Percentiles rank a stretch among this genome's conserved stretches.
phyloP scores from a whole-genome alignment of 2,329 filamentous ascomycete species.

The Tolypocladium capitatum region DNA sequence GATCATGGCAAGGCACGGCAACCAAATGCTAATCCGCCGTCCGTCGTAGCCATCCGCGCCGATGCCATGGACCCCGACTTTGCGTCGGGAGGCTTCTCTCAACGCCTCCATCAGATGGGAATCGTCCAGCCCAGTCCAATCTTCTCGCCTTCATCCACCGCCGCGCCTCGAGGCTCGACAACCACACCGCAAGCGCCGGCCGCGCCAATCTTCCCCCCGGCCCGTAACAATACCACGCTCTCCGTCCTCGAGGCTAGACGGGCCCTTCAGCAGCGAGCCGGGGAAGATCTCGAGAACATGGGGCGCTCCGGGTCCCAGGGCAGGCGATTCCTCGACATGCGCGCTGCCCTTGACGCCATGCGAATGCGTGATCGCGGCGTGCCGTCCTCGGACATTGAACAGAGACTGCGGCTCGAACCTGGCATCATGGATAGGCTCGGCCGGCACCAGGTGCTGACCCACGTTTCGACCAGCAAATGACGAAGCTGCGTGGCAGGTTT shows the following conservation, averaged over 20 bases:
- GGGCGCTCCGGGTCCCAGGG: constrained; percentile 19
- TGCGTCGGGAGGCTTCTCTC: constrained; percentile 31
- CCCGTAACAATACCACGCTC: constrained; percentile 30
- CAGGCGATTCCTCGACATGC: constrained; percentile 33
- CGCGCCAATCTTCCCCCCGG: constrained; percentile 16
- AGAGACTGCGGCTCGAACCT: constrained; percentile 27
- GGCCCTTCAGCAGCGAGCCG: constrained; percentile 27
- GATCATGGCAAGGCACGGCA: neutral
- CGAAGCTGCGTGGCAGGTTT: neutral
- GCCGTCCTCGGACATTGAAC: constrained; percentile 29
- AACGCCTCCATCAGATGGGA: constrained; percentile 40
- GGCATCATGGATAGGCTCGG: constrained; percentile 34
- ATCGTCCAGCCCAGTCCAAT: constrained; percentile 41
- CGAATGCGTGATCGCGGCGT: constrained; percentile 28
- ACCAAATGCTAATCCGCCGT: neutral
- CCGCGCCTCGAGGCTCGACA: constrained; percentile 9
- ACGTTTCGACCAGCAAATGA: constrained; percentile 13
- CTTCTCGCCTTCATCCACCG: constrained; percentile 37
- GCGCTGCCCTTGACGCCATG: constrained; percentile 32
- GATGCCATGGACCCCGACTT: constrained; percentile 29
- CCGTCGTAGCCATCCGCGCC: constrained; percentile 21
- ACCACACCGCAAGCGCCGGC: constrained; percentile 6
- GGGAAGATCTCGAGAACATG: constrained; percentile 28
- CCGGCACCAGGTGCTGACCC: constrained; percentile 23
- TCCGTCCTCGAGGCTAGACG: constrained; percentile 35